Conservation (phyloP, 306 rosid species). For the Chamaecrista fasciculata region DNA sequence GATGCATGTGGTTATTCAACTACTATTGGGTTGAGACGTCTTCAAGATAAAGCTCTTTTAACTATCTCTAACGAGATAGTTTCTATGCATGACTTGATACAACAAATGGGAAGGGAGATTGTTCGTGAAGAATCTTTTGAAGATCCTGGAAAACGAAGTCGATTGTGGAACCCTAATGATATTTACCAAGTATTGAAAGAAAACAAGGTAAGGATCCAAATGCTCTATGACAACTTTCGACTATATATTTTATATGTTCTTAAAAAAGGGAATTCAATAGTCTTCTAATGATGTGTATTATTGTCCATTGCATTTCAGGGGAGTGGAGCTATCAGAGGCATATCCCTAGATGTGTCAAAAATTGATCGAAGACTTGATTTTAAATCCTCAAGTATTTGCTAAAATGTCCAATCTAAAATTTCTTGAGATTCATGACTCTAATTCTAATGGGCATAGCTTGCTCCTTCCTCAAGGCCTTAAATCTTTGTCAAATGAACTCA, state of each 20-base stretch:
- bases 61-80: neutral
- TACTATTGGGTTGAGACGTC: neutral
- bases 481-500: conserved; percentile 4
- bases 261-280: neutral
- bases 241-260: too few relatives aligned
- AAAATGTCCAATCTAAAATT: neutral
- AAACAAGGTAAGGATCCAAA: neutral
- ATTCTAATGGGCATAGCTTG: neutral
- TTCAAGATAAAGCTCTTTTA: neutral
- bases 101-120: neutral
- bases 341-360: neutral
- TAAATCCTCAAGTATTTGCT: neutral
- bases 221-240: too few relatives aligned
- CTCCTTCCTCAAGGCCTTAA: conserved; percentile 8
- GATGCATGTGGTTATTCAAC: neutral
- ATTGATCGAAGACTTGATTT: neutral
- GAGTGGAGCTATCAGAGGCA: neutral
- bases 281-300: neutral
- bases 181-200: neutral
- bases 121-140: neutral
- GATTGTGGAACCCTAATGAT: neutral
- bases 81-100: conserved; percentile 30
- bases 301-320: neutral
- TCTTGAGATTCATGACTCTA: neutral
- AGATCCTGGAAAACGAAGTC: neutral